Conservation (phyloP, 345 rosid species). For the Cardamine resedifolia region DNA sequence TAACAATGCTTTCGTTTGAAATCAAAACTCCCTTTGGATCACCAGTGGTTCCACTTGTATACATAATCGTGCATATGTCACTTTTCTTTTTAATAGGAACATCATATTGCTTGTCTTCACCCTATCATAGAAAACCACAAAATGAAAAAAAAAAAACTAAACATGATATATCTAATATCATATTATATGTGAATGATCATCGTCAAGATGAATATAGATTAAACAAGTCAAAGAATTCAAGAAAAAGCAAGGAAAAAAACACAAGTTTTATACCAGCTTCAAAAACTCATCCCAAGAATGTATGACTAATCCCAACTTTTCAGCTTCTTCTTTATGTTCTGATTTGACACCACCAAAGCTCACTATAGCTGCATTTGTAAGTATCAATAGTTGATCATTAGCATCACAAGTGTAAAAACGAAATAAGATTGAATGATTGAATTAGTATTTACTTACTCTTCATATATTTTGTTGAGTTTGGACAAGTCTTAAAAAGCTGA, state of each 20-base stretch:
- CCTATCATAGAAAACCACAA: too few species aligned
- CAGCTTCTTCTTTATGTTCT: conserved; percentile 59
- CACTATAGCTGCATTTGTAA: conserved; percentile 61
- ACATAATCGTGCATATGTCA: conserved; percentile 95
- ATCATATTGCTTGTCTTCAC: conserved; percentile 63
- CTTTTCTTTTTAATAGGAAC: conserved; percentile 65
- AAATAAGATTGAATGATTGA: not conserved
- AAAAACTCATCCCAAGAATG: conserved; percentile 84
- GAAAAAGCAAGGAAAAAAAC: not conserved
- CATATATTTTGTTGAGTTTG: conserved; percentile 52
- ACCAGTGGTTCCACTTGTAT: conserved; percentile 99
- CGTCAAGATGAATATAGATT: not conserved
- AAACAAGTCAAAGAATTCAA: not conserved
- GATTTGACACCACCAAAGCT: conserved; percentile 71
- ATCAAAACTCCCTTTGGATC: conserved; percentile 96
- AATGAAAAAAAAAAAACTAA: too few species aligned
- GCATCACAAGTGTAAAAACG: not conserved
- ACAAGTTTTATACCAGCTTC: conserved; percentile 48
- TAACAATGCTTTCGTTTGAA: conserved; percentile 83
- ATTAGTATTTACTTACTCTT: conserved; percentile 50
- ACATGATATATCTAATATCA: too few species aligned
- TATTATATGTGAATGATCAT: not conserved
- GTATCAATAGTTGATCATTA: conserved; percentile 4
- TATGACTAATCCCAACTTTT: conserved; percentile 52
- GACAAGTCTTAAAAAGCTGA: conserved; percentile 76